A percentile compares a stretch with the other conserved stretches of the same genome.
Conservation (phyloP, 1,139 yeast genomes). For the Geotrichum restrictum region DNA sequence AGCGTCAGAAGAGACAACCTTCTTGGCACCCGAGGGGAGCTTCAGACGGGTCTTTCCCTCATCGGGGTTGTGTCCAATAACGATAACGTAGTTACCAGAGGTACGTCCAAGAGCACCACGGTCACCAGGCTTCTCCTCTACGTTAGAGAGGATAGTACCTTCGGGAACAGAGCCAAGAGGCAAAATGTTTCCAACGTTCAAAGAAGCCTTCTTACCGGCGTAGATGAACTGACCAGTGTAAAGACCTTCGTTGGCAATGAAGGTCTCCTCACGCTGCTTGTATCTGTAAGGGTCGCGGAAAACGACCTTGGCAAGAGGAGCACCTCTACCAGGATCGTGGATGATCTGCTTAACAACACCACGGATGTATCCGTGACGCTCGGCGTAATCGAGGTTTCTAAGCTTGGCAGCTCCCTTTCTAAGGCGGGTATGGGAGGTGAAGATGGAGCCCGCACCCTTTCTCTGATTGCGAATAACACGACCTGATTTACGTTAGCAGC, state of each 20-base stretch:
- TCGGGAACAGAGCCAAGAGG: conserved; percentile 98
- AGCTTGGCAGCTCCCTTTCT: conserved; percentile 99
- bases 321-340: conserved; percentile 99
- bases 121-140: conserved; percentile 99
- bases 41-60: conserved; percentile 98
- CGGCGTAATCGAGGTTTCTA: conserved; percentile 98
- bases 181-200: conserved; percentile 94
- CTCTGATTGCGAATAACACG: conserved; percentile 99
- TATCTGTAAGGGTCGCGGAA: conserved; percentile 99
- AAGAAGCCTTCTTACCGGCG: conserved; percentile 98
- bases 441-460: conserved; percentile 99
- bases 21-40: conserved; percentile 98
- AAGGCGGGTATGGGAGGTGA: conserved; percentile 99
- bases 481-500: conserved; percentile 46
- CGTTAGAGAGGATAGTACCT: conserved; percentile 98
- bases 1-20: conserved; percentile 88
- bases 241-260: conserved; percentile 99
- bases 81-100: conserved; percentile 98
- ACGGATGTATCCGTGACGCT: conserved; percentile 99
- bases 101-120: conserved; percentile 99
- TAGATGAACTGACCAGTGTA: conserved; percentile 98
- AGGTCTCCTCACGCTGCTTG: conserved; percentile 96
- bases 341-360: conserved; percentile 97
- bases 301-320: conserved; percentile 97
- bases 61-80: conserved; percentile 98